Base-by-base conservation (phyloP, 331 rosid genomes). In the Pyracantha coccinea region DNA sequence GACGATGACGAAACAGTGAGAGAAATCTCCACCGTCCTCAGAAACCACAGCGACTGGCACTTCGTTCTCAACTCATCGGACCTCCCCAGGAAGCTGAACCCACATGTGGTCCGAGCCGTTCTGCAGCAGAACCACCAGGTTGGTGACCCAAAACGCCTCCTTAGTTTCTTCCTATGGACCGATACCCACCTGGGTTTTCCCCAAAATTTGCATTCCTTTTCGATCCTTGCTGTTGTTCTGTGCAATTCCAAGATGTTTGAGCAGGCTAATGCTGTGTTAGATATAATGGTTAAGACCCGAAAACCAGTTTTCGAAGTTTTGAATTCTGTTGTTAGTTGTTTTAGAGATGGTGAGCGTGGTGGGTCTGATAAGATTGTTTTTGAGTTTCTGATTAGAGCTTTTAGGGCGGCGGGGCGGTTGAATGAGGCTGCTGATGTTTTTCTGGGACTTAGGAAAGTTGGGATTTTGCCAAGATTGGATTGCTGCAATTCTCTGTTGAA, bases 91-190 rank as follows among this genome's bases (percentile, higher is more conserved):
- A 87, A 82, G 78, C 86, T 87, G 47, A 83, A 78, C 81, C 78
- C 84, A 0, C 77, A 68, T 24, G 78, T 88, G 16, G 81, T 88
- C 38, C 80, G 82, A 15, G 77, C 85, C 32, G 83, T 85, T 23
- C 69, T 83, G 13, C 75, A 67, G 28, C 65, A 52, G 50, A 83
- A 79, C 72, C 58, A 72, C 23, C 53, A 13, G 24, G 65, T 44
- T 66, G 82, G 76, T 72, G 76, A 85, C 72, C 79, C 85, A 32
- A 72, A 74, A 32, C 81, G 75, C 61, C 84, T 87, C 65, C 71
- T 69, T 27, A 62, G 66, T 44, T 87, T 87, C 82, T 83, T 87
- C 81, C 12, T 52, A 3, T 87, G 91, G 89, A 76, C 81, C 50
- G 75, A 73, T 71, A 38, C 71, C 4, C 86, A 81, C 47, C 7